Conservation (phyloP, 805 yeast species). For the Kazachstania africana region DNA sequence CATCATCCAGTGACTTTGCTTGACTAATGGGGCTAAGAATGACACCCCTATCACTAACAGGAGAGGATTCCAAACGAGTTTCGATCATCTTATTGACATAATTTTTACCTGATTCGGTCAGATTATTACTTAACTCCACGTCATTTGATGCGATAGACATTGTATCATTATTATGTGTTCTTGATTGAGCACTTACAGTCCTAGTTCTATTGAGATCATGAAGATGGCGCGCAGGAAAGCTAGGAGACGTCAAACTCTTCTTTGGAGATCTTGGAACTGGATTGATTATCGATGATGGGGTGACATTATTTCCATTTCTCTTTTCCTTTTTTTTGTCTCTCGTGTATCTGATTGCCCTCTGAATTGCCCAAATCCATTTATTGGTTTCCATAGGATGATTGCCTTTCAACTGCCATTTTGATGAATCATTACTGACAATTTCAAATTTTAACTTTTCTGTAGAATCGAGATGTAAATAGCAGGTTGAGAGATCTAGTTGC, state of each 20-base stretch:
- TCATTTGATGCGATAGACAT: conserved; percentile 18
- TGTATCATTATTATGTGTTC: conserved; percentile 3
- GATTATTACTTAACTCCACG: conserved; percentile 17
- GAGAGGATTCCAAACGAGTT: conserved; percentile 12
- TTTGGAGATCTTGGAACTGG: neutral
- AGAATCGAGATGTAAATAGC: conserved; percentile 74
- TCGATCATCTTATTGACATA: conserved; percentile 22
- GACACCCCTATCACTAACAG: conserved; percentile 3
- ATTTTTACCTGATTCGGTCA: conserved; percentile 23
- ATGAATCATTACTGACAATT: conserved; percentile 49
- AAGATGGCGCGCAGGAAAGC: no score
- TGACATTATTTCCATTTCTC: conserved; percentile 7
- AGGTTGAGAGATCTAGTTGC: conserved; percentile 69
- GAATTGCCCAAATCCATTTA: conserved; percentile 96
- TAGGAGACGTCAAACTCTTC: neutral
- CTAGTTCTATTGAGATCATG: no score
- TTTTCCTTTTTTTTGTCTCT: conserved; percentile 44
- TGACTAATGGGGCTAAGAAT: neutral
- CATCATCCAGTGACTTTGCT: neutral
- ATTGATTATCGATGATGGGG: conserved; percentile 14
- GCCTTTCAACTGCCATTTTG: conserved; percentile 84
- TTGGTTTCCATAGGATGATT: conserved; percentile 91
- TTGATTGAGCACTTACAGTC: neutral
- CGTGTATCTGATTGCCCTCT: conserved; percentile 78
- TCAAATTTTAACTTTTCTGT: conserved; percentile 89